Conservation (phyloP, 257 asterid genomes). For the Solanum commersonii region DNA sequence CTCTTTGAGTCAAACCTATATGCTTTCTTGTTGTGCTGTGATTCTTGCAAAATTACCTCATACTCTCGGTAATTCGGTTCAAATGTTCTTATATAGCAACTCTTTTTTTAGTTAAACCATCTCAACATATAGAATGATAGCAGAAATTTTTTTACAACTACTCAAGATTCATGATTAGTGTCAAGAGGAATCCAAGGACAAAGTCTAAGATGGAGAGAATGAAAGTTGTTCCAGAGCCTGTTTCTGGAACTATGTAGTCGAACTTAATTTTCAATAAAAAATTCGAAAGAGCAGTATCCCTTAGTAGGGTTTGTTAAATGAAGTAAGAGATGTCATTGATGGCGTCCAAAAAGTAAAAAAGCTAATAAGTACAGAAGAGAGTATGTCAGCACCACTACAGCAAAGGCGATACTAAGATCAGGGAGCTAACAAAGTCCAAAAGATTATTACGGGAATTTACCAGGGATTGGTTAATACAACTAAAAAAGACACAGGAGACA, state of each 20-base stretch:
- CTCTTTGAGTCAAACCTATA: background rate
- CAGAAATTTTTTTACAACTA: background rate
- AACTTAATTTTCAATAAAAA: background rate
- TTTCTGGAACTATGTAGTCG: background rate
- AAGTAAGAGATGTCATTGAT: background rate
- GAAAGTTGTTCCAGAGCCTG: background rate
- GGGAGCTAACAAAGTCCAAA: background rate
- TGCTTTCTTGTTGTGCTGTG: background rate
- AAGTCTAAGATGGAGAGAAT: background rate
- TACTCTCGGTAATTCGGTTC: background rate
- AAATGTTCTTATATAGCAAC: background rate
- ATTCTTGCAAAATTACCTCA: background rate
- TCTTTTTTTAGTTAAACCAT: background rate
- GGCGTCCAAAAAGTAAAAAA: background rate
- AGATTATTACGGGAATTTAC: background rate
- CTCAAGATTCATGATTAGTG: background rate
- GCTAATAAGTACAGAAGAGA: background rate
- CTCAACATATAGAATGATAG: background rate
- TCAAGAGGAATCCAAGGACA: background rate
- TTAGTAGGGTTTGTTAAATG: background rate
- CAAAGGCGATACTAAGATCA: background rate
- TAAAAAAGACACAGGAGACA: background rate
- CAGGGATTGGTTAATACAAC: background rate
- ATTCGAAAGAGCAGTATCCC: background rate
- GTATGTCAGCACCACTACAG: background rate